These are phyloP conservation scores for Suillus fuscotomentosus DNA, from an alignment of 768 basidiomycete species.

Conservation along the genomic window DNA sequence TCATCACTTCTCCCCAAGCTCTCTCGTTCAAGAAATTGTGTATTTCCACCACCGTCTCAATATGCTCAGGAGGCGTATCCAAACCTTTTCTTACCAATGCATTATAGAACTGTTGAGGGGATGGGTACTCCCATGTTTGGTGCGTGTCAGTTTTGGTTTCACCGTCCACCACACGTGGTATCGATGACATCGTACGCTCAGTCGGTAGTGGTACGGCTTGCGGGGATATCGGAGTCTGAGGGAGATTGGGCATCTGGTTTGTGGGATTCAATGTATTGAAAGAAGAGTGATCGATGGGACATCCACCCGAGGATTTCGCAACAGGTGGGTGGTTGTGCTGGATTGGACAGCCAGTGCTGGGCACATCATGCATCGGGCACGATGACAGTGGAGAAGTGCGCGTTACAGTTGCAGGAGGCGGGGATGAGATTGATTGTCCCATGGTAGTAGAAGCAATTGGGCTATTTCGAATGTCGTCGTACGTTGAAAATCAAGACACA, in stretches of 20 bases:
- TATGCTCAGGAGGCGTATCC: slow-evolving; percentile 95
- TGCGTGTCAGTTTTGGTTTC: slow-evolving; percentile 14
- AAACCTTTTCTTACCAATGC: slow-evolving; percentile 94
- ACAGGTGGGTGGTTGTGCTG: slow-evolving; percentile 31
- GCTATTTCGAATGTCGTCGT: not conserved
- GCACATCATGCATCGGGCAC: slow-evolving; percentile 12
- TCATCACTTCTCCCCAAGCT: slow-evolving; percentile 92
- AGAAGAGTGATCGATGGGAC: slow-evolving; percentile 59
- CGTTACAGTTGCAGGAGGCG: slow-evolving; percentile 12
- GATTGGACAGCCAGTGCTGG: slow-evolving; percentile 41
- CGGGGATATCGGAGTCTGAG: slow-evolving; percentile 57
- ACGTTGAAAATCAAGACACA: not conserved
- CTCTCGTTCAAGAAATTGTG: slow-evolving; percentile 98
- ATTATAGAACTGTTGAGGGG: slow-evolving; percentile 97
- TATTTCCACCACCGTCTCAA: slow-evolving; percentile 97
- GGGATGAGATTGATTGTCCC: slow-evolving; percentile 15
- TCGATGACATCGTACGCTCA: slow-evolving; percentile 76
- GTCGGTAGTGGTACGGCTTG: slow-evolving; percentile 66
- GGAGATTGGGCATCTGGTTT: slow-evolving; percentile 88
- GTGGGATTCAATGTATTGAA: slow-evolving; percentile 51
- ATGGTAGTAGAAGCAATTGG: slow-evolving; percentile 1
- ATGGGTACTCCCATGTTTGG: slow-evolving; percentile 89
- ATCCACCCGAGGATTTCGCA: slow-evolving; percentile 40
- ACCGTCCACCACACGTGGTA: slow-evolving; percentile 60
- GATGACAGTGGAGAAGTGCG: slow-evolving; percentile 9